Evolutionary conservation across 257 asterid species (phyloP).

Genomic region (Pogostemon cablin): DNA sequence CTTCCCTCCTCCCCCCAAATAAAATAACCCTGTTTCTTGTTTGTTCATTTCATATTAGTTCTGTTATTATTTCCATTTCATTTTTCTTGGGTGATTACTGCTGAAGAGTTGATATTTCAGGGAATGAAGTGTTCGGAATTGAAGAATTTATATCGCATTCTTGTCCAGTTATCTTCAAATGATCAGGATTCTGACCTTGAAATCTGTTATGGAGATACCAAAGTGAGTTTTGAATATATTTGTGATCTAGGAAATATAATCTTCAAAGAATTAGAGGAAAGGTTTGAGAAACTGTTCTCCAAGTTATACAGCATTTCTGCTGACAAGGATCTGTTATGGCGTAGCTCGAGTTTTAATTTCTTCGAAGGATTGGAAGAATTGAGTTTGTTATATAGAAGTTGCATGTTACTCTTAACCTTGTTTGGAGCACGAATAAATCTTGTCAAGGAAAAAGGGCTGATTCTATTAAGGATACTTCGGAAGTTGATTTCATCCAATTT

Average conservation of each 20-base stretch:
- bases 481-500: slow-evolving; percentile 45
- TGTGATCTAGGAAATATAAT: slow-evolving; percentile 50
- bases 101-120: no score
- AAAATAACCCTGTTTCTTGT: no score
- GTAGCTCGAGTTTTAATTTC: slow-evolving; percentile 32
- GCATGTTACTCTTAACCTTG: slow-evolving; percentile 58
- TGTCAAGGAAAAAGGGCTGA: slow-evolving; percentile 54
- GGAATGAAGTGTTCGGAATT: slow-evolving; percentile 40
- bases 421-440: slow-evolving; percentile 36
- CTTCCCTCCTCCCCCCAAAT: no score
- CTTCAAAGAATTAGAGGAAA: slow-evolving; percentile 53
- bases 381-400: slow-evolving; percentile 68
- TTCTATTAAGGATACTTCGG: slow-evolving; percentile 51
- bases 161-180: slow-evolving; percentile 46
- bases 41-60: no score
- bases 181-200: slow-evolving; percentile 39
- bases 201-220: slow-evolving; percentile 39
- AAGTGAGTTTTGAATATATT: slow-evolving; percentile 44
- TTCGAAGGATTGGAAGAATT: slow-evolving; percentile 47
- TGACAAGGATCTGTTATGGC: slow-evolving; percentile 38
- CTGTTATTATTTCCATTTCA: no score
- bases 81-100: no score
- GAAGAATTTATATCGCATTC: slow-evolving; percentile 59
- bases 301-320: slow-evolving; percentile 36
- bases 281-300: slow-evolving; percentile 49